Conservation (phyloP, 1,139 yeast genomes). For the Zhuliangozyma parablackwelliae region DNA sequence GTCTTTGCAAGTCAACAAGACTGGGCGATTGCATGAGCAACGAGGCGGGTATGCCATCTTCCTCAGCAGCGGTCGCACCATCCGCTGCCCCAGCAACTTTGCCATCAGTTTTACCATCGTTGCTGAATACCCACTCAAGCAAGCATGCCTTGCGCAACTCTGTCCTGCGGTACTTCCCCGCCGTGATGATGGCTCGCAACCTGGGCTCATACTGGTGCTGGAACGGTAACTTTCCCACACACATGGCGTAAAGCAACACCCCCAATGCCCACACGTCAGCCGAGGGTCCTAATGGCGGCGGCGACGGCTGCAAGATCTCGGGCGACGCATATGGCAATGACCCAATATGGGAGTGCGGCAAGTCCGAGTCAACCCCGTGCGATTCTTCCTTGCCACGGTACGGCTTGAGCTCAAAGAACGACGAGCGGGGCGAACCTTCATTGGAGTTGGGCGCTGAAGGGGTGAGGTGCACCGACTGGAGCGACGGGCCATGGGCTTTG, state of each 20-base stretch:
- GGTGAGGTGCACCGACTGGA: conserved; percentile 32
- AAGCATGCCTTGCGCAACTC: conserved; percentile 35
- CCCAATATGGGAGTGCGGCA: conserved; percentile 73
- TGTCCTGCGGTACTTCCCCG: conserved; percentile 55
- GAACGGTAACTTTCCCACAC: conserved; percentile 75
- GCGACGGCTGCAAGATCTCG: conserved; percentile 63
- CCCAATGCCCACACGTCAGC: conserved; percentile 94
- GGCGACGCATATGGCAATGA: conserved; percentile 93
- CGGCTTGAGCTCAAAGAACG: conserved; percentile 2
- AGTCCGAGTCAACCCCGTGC: conserved; percentile 26
- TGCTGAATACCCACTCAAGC: conserved; percentile 21
- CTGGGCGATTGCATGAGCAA: conserved; percentile 13
- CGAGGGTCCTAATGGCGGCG: conserved; percentile 66
- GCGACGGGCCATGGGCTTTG: conserved; percentile 32
- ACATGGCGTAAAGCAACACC: conserved; percentile 67
- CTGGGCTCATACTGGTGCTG: conserved; percentile 79
- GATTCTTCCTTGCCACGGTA: conserved; percentile 1
- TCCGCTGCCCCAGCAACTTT: conserved; percentile 2
- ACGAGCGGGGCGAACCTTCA: conserved; percentile 4
- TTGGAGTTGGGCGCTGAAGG: conserved; percentile 19
- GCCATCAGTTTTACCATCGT: conserved; percentile 5
- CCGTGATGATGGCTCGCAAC: conserved; percentile 64
- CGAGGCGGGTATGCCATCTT: conserved; percentile 7
- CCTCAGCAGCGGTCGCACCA: conserved; percentile 5
- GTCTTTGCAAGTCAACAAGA: conserved; percentile 21